Conservation (phyloP, 225 moss, liverwort and hornwort species). For the Bryum argenteum region DNA sequence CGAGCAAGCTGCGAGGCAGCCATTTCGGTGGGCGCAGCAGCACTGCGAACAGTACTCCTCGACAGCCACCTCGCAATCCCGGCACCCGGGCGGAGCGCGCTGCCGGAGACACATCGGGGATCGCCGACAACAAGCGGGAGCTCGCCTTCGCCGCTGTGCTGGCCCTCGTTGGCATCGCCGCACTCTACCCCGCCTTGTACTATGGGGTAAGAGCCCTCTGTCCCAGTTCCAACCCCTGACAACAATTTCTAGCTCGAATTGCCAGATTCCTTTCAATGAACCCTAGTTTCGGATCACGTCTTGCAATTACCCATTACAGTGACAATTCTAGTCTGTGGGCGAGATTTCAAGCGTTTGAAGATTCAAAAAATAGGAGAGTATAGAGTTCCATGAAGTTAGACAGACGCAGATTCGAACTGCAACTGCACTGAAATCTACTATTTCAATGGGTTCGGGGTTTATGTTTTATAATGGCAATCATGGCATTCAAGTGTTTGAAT, state of each 20-base stretch:
- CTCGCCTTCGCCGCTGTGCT: conserved; percentile 49
- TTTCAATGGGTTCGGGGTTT: not conserved
- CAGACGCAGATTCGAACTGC: too few relatives aligned
- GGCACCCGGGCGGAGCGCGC: conserved; percentile 36
- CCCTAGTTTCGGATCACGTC: too few relatives aligned
- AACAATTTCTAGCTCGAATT: too few relatives aligned
- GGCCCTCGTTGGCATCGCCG: conserved; percentile 51
- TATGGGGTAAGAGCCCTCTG: conserved; percentile 28
- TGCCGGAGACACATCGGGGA: conserved; percentile 33
- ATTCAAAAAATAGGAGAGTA: too few relatives aligned
- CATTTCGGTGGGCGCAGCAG: not conserved
- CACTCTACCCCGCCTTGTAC: conserved; percentile 53
- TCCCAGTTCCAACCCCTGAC: too few relatives aligned
- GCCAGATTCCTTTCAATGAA: too few relatives aligned
- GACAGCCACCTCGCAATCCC: conserved; percentile 19
- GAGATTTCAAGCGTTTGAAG: too few relatives aligned
- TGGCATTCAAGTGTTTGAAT: not conserved
- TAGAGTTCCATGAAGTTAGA: too few relatives aligned
- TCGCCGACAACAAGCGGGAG: conserved; percentile 55
- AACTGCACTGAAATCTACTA: too few relatives aligned
- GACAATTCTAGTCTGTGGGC: too few relatives aligned
- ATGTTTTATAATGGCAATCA: not conserved
- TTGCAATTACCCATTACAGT: too few relatives aligned
- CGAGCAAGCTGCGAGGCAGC: conserved; percentile 29
- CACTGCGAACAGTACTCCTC: not conserved